Evolutionary conservation across 2,329 filamentous ascomycete genomes (phyloP), one percentile per base, ranked within the genome.

Genomic region (Alternaria gaisen): DNA sequence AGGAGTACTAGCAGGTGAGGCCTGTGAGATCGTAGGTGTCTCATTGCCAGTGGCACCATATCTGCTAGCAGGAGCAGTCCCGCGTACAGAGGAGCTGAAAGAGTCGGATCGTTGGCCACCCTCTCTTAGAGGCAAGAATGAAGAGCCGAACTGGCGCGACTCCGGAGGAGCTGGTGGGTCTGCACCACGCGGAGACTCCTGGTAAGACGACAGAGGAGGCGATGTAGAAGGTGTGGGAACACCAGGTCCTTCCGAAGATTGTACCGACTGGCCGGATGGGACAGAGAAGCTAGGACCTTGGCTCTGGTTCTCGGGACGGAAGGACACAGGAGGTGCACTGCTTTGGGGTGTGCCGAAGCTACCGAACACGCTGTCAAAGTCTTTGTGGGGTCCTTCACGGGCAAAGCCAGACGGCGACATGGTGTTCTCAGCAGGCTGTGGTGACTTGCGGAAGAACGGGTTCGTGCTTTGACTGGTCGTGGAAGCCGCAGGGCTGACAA

Each of bases 311-410:
- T 85, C 82, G 4, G 81, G 85, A 71, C 87, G 85, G 81, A 92
- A 91, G 6, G 87, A 87, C 12, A 87, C 87, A 10, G 86, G 84
- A 16, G 84, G 84, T 22, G 83, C 82, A 46, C 77, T 73, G 56
- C 81, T 74, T 64, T 80, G 80, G 12, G 81, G 76, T 38, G 80
- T 70, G 16, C 81, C 80, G 70, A 88, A 88, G 1, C 90, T 84
- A 2, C 93, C 93, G 78, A 97, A 97, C 44, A 97, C 88, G 72
- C 91, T 93, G 74, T 97, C 92, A 77, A 97, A 96, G 58, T 78
- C 76, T 61, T 78, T 76, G 60, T 77, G 73, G n/a, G 77, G 73
- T 22, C 75, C 74, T 10, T 81, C 75, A 9, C 75, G 74, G 26
- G 79, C 74, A 62, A 84, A 84, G 3, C 84, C 80, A 44, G 83